Base-by-base conservation (phyloP, 768 basidiomycete genomes). In the Pleurotus djamor region DNA sequence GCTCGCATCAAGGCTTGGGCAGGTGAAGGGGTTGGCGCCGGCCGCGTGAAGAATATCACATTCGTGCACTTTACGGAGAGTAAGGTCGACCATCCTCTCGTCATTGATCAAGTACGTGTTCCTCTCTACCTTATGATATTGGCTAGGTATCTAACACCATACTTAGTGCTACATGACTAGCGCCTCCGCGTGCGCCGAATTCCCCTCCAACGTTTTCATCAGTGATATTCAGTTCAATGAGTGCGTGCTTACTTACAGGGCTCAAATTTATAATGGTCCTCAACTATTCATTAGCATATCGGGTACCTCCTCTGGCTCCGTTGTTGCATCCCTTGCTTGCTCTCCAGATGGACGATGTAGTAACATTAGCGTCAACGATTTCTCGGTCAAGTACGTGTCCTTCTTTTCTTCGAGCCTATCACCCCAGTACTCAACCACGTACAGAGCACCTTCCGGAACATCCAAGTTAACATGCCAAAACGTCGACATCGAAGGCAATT, bases 1-100 rank as follows among this genome's bases (percentile, higher is more conserved):
- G 86, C 85, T 1, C 76, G 87, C 36, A 88, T 88, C 70, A 89
- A 89, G 68, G 82, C 84, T 0, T 89, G 80, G 75, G 86, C 84
- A 4, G 87, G 86, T 4, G 74, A 77, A 13, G 78, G 79, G 55
- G 83, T 85, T 33, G 85, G 86, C 4, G 76, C 79, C 38, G 84
- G 84, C 6, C 79, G 83, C 47, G 83, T 84, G 47, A 77, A 79
- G 67, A 84, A 85, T 62, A 70, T 85, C 66, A 83, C 81, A 0
- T 86, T 83, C 68, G 63, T 68, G n/a, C 72, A 76, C 61, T 85
- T 85, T 68, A 60, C 75, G 17, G 82, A 82, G 60, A 76, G 71
- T 52, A 79, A 83, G 41, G 83, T 85, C 44, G 83, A 85, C 59
- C 77, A 83, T 62, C 86, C 87, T 5, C 72, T 89, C 34, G 69